These are phyloP conservation scores for Jamesozyma jinghongensis DNA, from an alignment of 805 yeast species.

Conservation along the genomic window DNA sequence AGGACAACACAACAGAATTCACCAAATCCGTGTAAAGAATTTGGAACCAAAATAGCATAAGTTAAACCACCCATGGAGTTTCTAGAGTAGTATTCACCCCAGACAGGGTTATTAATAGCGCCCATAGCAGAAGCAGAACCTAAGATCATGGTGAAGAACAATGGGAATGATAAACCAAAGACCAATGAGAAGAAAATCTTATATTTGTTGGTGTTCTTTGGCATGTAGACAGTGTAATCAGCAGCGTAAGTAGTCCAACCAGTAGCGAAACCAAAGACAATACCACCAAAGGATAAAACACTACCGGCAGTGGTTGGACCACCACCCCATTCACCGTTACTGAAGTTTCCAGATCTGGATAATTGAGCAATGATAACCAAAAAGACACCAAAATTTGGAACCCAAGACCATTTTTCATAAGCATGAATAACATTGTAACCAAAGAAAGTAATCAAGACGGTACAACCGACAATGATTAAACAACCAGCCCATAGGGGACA, in stretches of 20 bases:
- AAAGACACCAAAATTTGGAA: slow-evolving; percentile 66
- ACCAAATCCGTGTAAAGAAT: slow-evolving; percentile 83
- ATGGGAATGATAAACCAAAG: slow-evolving; percentile 56
- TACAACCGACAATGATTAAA: slow-evolving; percentile 55
- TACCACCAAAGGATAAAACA: slow-evolving; percentile 74
- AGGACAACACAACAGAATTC: slow-evolving; percentile 78
- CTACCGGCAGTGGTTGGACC: slow-evolving; percentile 68
- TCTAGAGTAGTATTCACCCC: slow-evolving; percentile 41
- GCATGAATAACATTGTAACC: slow-evolving; percentile 76
- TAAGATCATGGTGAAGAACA: slow-evolving; percentile 59
- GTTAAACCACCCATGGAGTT: slow-evolving; percentile 73
- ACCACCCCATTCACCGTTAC: slow-evolving; percentile 38
- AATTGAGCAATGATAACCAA: slow-evolving; percentile 71
- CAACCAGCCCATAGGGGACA: slow-evolving; percentile 91
- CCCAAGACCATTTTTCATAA: slow-evolving; percentile 82
- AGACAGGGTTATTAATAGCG: slow-evolving; percentile 36
- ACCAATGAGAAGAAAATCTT: slow-evolving; percentile 57
- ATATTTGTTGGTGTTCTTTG: slow-evolving; percentile 46
- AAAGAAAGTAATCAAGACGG: slow-evolving; percentile 68
- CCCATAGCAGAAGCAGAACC: slow-evolving; percentile 87
- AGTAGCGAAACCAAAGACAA: slow-evolving; percentile 80
- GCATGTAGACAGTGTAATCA: slow-evolving; percentile 85
- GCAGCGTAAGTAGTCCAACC: slow-evolving; percentile 96
- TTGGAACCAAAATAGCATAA: slow-evolving; percentile 63
- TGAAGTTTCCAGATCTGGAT: slow-evolving; percentile 55